These are phyloP conservation scores for Hymenoscyphus albidus DNA, from an alignment of 2,329 filamentous ascomycete species.

Conservation along the genomic window DNA sequence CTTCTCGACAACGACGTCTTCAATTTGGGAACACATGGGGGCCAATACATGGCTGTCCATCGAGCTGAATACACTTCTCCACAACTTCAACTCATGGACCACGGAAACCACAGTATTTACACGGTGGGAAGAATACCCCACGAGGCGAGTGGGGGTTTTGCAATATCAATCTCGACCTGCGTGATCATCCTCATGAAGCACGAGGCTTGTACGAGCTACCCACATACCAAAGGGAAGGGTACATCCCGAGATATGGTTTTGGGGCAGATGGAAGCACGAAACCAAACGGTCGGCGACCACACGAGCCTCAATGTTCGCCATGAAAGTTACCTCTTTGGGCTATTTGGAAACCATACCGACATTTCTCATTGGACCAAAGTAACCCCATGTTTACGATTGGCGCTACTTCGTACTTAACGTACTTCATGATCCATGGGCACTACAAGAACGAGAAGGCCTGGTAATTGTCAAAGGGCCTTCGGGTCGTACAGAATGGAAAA, in stretches of 20 bases:
- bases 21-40: not conserved
- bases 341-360: not conserved
- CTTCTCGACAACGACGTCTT: not conserved
- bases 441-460: not conserved
- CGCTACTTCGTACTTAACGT: not conserved
- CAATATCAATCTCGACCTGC: conserved; percentile 1
- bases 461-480: not conserved
- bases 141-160: not conserved
- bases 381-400: not conserved
- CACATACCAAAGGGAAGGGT: not conserved
- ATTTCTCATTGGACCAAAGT: not conserved
- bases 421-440: not conserved
- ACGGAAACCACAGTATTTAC: not conserved
- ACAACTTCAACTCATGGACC: not conserved
- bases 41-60: not conserved
- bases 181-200: not conserved
- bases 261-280: not conserved
- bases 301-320: not conserved
- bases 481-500: not conserved
- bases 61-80: not conserved
- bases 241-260: conserved; percentile 1
- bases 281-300: not conserved
- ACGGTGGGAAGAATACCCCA: not conserved
- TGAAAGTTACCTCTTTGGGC: not conserved
- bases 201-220: not conserved